Conservation (phyloP, 2,329 filamentous ascomycete species). For the Ophiostoma piceae region DNA sequence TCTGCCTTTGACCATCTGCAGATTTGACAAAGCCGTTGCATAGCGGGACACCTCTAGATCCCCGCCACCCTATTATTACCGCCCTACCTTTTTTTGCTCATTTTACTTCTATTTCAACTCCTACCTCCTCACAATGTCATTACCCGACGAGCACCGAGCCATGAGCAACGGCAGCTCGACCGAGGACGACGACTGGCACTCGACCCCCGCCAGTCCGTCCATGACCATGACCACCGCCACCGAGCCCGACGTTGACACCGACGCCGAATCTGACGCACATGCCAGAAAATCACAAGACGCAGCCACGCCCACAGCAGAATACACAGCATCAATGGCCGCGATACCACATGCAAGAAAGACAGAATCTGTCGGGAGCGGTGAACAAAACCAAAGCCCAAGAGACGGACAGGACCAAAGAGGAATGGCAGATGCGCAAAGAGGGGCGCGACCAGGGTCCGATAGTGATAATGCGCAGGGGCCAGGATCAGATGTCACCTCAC, state of each 20-base stretch:
- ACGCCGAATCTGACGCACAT: background rate
- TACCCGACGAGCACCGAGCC: background rate
- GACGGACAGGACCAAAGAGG: constrained; percentile 3
- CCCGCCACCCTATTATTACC: background rate
- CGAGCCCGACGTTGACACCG: background rate
- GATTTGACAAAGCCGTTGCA: constrained; percentile 3
- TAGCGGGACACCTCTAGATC: background rate
- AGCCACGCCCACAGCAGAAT: background rate
- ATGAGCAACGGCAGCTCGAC: constrained; percentile 18
- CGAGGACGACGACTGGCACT: constrained; percentile 21
- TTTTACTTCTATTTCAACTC: background rate
- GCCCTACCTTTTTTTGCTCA: background rate
- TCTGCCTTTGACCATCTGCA: background rate
- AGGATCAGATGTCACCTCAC: constrained; percentile 6
- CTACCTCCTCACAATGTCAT: background rate
- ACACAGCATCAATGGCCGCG: background rate
- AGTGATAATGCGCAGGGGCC: background rate
- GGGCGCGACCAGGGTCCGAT: constrained; percentile 19
- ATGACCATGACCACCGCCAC: constrained; percentile 12
- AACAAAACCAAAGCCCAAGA: constrained; percentile 7
- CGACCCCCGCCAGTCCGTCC: constrained; percentile 18
- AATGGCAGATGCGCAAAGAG: constrained; percentile 16
- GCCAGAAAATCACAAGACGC: constrained; percentile 1
- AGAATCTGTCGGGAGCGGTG: background rate
- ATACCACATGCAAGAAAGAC: background rate